These are phyloP conservation scores for Bipolaris victoriae DNA, from an alignment of 2,329 filamentous ascomycete species.

Conservation along the genomic window DNA sequence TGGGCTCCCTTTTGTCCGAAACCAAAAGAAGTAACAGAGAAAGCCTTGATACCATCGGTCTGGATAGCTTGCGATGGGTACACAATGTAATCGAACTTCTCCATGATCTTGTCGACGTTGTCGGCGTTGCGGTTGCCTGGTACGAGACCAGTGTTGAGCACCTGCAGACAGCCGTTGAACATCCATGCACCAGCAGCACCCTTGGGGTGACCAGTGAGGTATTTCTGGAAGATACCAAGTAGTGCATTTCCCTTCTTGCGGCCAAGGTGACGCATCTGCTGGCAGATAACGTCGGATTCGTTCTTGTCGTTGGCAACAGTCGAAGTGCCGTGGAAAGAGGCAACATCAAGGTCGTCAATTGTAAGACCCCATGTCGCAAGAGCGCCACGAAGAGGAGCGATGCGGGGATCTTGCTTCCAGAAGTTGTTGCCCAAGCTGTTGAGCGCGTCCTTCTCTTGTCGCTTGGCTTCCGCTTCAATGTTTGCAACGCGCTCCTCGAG, in stretches of 20 bases:
- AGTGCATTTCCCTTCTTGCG: slow-evolving; percentile 96
- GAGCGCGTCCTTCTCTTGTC: slow-evolving; percentile 92
- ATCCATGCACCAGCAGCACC: slow-evolving; percentile 99
- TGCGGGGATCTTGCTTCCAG: slow-evolving; percentile 94
- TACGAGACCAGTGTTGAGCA: slow-evolving; percentile 90
- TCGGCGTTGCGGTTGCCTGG: slow-evolving; percentile 98
- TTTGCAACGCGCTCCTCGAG: slow-evolving; percentile 82
- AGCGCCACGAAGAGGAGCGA: slow-evolving; percentile 93
- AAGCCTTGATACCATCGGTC: slow-evolving; percentile 97
- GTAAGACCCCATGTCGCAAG: slow-evolving; percentile 98
- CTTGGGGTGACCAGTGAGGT: slow-evolving; percentile 97
- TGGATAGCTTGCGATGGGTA: slow-evolving; percentile 95
- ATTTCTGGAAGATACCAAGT: slow-evolving; percentile 98
- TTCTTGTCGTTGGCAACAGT: slow-evolving; percentile 99
- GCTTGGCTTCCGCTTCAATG: slow-evolving; percentile 83
- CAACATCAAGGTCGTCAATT: slow-evolving; percentile 91
- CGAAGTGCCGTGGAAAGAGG: slow-evolving; percentile 98
- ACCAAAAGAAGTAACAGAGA: slow-evolving; percentile 98
- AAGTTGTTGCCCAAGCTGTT: slow-evolving; percentile 96
- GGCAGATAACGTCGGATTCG: slow-evolving; percentile 95
- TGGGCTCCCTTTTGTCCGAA: slow-evolving; percentile 99
- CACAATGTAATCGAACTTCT: slow-evolving; percentile 96
- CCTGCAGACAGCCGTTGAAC: slow-evolving; percentile 97
- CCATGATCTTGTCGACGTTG: slow-evolving; percentile 95
- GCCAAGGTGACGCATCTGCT: slow-evolving; percentile 93